Conservation (phyloP, 345 rosid species). For the Luvunga scandens region DNA sequence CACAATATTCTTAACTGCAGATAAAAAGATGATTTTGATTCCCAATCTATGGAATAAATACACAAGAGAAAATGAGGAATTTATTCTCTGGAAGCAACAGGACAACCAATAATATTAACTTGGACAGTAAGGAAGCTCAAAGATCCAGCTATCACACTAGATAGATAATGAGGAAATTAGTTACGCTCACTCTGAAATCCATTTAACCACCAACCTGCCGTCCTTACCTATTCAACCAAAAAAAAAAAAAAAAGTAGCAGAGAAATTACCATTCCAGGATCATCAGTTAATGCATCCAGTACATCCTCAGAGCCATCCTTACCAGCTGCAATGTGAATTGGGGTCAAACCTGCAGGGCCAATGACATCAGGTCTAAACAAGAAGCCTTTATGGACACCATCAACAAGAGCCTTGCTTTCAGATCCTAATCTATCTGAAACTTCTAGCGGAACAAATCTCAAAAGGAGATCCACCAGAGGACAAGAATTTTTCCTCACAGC, state of each 20-base stretch:
- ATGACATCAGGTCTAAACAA: slow-evolving; percentile 82
- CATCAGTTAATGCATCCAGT: slow-evolving; percentile 78
- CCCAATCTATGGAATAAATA: neutral
- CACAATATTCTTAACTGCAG: slow-evolving; percentile 3
- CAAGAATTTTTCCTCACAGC: slow-evolving; percentile 89
- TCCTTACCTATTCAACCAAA: neutral
- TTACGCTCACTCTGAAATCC: neutral
- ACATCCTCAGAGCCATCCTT: slow-evolving; percentile 95
- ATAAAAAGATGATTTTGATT: neutral
- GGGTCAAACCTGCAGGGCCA: slow-evolving; percentile 96
- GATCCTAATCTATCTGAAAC: slow-evolving; percentile 22
- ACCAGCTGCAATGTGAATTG: slow-evolving; percentile 99
- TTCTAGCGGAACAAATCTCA: slow-evolving; percentile 59
- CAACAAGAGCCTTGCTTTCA: slow-evolving; percentile 17
- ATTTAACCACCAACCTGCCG: neutral
- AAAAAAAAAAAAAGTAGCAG: slow-evolving; percentile 2
- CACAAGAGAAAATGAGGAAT: neutral
- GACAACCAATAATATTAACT: neutral
- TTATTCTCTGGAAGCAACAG: neutral
- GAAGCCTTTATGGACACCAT: slow-evolving; percentile 26
- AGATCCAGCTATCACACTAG: neutral
- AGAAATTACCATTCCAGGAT: slow-evolving; percentile 75
- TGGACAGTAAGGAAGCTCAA: neutral
- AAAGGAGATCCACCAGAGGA: slow-evolving; percentile 74
- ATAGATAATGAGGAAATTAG: neutral